Evolutionary conservation across 805 yeast genomes (phyloP).

Genomic region (Yarrowia bubula): DNA sequence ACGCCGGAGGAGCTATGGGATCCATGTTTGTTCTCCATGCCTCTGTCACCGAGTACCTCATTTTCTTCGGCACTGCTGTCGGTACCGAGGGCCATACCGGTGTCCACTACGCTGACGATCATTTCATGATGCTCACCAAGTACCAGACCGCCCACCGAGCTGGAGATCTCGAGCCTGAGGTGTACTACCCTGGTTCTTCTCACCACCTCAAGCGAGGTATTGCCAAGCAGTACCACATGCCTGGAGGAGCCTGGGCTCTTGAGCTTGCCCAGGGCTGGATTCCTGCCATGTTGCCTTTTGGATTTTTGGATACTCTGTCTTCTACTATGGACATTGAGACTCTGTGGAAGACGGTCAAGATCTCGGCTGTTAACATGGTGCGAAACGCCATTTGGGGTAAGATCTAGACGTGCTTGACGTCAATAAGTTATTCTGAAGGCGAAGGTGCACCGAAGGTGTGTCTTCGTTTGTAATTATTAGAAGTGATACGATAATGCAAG

Average conservation of each 20-base stretch:
- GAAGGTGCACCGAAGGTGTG: no score
- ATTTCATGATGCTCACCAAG: conserved; percentile 86
- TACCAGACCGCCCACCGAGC: conserved; percentile 71
- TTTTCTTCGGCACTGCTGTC: conserved; percentile 86
- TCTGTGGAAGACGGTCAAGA: conserved; percentile 62
- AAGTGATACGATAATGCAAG: no score
- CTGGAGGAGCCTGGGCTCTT: conserved; percentile 76
- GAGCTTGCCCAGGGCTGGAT: conserved; percentile 99
- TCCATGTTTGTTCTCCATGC: conserved; percentile 94
- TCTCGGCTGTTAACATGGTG: conserved; percentile 78
- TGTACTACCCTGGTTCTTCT: conserved; percentile 82
- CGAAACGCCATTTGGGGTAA: conserved; percentile 67
- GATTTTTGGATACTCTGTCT: conserved; percentile 73
- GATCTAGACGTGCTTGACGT: conserved; percentile 44
- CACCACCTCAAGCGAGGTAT: conserved; percentile 74
- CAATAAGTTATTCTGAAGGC: no score
- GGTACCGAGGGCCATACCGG: conserved; percentile 98
- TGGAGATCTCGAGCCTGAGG: conserved; percentile 59
- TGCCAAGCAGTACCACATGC: conserved; percentile 84
- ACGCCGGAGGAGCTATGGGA: conserved; percentile 97
- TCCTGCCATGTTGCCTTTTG: conserved; percentile 97
- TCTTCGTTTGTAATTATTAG: no score
- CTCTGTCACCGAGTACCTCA: conserved; percentile 86
- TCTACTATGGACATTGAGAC: conserved; percentile 79
- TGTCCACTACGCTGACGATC: conserved; percentile 95